These are phyloP conservation scores for Tuber borchii DNA, from an alignment of 495 filamentous ascomycete genomes.

Conservation along the genomic window DNA sequence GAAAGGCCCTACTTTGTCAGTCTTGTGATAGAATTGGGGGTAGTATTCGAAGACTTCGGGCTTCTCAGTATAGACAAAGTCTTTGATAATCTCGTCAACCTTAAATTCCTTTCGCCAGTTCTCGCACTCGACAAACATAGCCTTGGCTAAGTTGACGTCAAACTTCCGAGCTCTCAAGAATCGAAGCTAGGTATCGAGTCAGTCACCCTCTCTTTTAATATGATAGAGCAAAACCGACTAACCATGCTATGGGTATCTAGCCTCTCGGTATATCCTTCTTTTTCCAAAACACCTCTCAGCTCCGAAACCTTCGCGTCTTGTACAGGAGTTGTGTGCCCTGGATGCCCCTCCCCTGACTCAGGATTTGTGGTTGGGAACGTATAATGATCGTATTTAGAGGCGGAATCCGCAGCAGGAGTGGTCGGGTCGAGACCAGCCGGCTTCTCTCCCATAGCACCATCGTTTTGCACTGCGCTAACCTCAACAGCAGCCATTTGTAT, in stretches of 20 bases:
- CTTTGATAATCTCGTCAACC: slow-evolving; percentile 74
- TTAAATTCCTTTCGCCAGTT: slow-evolving; percentile 82
- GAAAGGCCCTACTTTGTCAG: slow-evolving; percentile 66
- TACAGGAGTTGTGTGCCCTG: slow-evolving; percentile 76
- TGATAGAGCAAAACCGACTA: slow-evolving; percentile 30
- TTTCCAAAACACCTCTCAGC: slow-evolving; percentile 75
- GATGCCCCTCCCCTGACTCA: slow-evolving; percentile 64
- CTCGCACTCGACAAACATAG: slow-evolving; percentile 85
- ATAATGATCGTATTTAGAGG: slow-evolving; percentile 89
- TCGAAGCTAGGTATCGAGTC: slow-evolving; percentile 54
- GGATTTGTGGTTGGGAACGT: slow-evolving; percentile 80
- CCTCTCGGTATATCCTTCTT: slow-evolving; percentile 71
- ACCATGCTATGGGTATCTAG: slow-evolving; percentile 88
- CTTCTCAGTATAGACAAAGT: slow-evolving; percentile 87
- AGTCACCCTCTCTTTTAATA: neutral
- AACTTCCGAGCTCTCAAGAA: slow-evolving; percentile 95
- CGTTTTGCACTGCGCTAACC: neutral
- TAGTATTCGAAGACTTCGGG: slow-evolving; percentile 82
- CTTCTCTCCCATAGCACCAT: neutral
- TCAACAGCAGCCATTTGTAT: neutral
- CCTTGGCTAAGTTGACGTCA: slow-evolving; percentile 69
- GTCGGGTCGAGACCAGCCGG: neutral
- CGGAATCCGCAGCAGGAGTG: neutral
- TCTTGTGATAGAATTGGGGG: slow-evolving; percentile 99
- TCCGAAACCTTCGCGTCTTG: slow-evolving; percentile 88